phyloP scores from a whole-genome alignment of 2,329 filamentous ascomycete species.

The Emmonsiellopsis sp. region DNA sequence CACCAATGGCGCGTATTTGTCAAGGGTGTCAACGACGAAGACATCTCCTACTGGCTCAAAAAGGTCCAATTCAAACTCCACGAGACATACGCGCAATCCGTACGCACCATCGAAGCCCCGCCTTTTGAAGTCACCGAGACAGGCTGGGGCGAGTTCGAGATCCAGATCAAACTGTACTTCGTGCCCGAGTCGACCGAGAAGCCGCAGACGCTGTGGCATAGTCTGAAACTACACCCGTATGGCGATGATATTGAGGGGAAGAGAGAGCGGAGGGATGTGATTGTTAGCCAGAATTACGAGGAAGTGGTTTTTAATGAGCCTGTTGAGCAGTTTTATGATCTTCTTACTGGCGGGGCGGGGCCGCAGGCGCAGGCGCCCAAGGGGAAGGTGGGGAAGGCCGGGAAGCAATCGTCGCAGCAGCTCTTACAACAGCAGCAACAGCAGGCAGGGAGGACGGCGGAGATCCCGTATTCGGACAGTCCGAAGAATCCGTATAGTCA shows the following conservation, averaged over 20 bases:
- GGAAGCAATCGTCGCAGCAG: slow-evolving; percentile 35
- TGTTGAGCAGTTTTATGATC: slow-evolving; percentile 81
- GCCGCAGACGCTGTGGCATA: slow-evolving; percentile 90
- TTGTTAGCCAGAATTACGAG: slow-evolving; percentile 77
- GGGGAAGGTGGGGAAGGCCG: slow-evolving; percentile 51
- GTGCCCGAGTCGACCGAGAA: slow-evolving; percentile 82
- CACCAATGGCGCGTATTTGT: slow-evolving; percentile 97
- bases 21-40: slow-evolving; percentile 76
- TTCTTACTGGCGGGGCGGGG: slow-evolving; percentile 62
- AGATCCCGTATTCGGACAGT: slow-evolving; percentile 60
- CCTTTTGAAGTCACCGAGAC: slow-evolving; percentile 84
- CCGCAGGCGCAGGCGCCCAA: slow-evolving; percentile 35
- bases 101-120: slow-evolving; percentile 73
- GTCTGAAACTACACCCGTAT: slow-evolving; percentile 83
- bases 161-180: slow-evolving; percentile 92
- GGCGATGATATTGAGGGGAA: slow-evolving; percentile 67
- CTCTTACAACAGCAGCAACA: slow-evolving; percentile 17
- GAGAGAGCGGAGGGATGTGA: slow-evolving; percentile 54
- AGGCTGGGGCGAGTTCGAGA: slow-evolving; percentile 96
- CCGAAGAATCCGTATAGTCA: slow-evolving; percentile 65
- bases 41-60: slow-evolving; percentile 90
- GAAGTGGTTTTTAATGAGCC: slow-evolving; percentile 97
- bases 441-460: slow-evolving; percentile 56
- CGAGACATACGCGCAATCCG: slow-evolving; percentile 87
- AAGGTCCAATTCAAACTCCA: slow-evolving; percentile 98